These are phyloP conservation scores for Amanita pseudoporphyria DNA, from an alignment of 768 basidiomycete species.

Conservation along the genomic window DNA sequence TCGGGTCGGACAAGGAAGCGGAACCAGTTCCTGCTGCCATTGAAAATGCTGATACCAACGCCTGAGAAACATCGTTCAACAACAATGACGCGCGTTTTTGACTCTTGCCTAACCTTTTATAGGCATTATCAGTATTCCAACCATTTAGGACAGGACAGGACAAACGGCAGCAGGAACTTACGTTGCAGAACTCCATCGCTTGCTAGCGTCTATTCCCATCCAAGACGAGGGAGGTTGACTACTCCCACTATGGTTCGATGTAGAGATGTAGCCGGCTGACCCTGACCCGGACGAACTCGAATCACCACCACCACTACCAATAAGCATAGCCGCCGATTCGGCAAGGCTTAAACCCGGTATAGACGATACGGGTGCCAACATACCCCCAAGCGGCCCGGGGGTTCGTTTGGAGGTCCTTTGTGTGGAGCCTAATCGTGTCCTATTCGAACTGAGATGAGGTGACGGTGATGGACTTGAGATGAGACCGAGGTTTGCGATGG, in stretches of 20 bases:
- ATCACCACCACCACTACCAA: constrained; percentile 13
- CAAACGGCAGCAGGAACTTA: too few species aligned
- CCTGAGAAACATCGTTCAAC: constrained; percentile 8
- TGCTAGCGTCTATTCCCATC: constrained; percentile 54
- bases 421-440: not conserved
- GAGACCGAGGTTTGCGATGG: not conserved
- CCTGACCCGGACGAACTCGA: constrained; percentile 12
- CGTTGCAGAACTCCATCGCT: constrained; percentile 44
- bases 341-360: constrained; percentile 14
- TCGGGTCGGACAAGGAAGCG: not conserved
- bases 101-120: constrained; percentile 50
- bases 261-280: constrained; percentile 8
- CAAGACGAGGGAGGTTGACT: constrained; percentile 29
- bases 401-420: not conserved
- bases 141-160: too few species aligned
- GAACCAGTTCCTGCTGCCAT: not conserved
- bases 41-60: constrained; percentile 1
- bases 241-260: constrained; percentile 10
- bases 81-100: constrained; percentile 30
- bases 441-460: not conserved
- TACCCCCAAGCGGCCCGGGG: constrained; percentile 9
- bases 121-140: too few species aligned
- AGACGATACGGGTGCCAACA: constrained; percentile 23
- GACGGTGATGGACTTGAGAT: not conserved
- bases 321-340: constrained; percentile 18